These are phyloP conservation scores for Chimonanthus salicifolius DNA, from an alignment of 164 flowering plant genomes.

Conservation along the genomic window DNA sequence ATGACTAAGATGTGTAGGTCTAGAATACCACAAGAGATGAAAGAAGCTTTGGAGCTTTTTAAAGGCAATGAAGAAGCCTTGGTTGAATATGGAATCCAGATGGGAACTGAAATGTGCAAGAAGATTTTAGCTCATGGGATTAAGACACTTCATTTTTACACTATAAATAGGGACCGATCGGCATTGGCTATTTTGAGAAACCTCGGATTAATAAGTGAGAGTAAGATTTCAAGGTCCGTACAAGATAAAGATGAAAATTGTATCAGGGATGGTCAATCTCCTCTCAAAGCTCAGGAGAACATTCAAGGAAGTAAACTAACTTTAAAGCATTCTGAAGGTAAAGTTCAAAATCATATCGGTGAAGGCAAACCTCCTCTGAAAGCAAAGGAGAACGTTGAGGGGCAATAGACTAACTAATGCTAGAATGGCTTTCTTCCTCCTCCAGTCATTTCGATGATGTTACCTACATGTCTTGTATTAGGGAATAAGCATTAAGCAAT, in stretches of 20 bases:
- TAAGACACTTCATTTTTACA: conserved; percentile 4
- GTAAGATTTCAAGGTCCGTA: not conserved
- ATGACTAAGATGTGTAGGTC: conserved; percentile 1
- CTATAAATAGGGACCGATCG: conserved; percentile 1
- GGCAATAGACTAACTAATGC: no score
- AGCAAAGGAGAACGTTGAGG: no score
- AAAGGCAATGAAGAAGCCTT: conserved; percentile 8
- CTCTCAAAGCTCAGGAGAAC: no score
- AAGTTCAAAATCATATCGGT: not conserved
- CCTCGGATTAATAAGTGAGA: not conserved
- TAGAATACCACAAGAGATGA: conserved; percentile 7
- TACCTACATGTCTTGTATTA: no score
- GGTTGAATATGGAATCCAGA: conserved; percentile 1
- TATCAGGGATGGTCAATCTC: no score
- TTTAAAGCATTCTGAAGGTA: not conserved
- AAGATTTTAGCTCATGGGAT: conserved; percentile 5
- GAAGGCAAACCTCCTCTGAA: no score
- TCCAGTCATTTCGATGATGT: no score
- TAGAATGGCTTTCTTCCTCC: no score
- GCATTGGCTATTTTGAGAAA: conserved; percentile 6
- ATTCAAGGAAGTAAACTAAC: no score
- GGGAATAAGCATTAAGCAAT: no score
- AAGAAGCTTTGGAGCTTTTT: not conserved
- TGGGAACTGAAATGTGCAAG: conserved; percentile 8
- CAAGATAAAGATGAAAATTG: no score